Conservation (phyloP, 768 basidiomycete species). For the Leccinum boreale region DNA sequence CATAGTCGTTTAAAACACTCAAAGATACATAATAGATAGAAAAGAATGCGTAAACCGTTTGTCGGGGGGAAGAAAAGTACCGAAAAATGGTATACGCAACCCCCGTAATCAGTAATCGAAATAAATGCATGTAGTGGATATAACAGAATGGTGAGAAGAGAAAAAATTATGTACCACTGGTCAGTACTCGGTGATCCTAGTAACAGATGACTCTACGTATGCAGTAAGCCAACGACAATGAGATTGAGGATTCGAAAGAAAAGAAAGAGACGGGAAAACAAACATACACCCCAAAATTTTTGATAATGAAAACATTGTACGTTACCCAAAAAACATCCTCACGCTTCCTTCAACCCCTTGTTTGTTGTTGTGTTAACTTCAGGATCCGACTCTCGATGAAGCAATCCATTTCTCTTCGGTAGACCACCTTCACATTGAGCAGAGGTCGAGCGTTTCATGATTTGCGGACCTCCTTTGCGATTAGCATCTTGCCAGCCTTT, state of each 20-base stretch:
- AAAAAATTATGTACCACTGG: conserved; percentile 1
- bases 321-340: conserved; percentile 6
- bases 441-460: conserved; percentile 30
- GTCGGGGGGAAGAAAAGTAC: neutral
- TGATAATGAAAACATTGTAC: conserved; percentile 10
- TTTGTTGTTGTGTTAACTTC: conserved; percentile 21
- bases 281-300: conserved; percentile 2
- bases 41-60: conserved; percentile 1
- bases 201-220: conserved; percentile 12
- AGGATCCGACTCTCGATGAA: conserved; percentile 31
- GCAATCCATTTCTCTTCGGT: conserved; percentile 26
- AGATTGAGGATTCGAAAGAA: conserved; percentile 1
- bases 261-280: neutral
- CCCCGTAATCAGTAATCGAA: conserved; percentile 5
- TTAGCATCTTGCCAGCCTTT: conserved; percentile 13
- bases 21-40: conserved; percentile 16
- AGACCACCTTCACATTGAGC: conserved; percentile 26
- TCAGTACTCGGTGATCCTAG: conserved; percentile 1
- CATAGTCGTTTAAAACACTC: conserved; percentile 6
- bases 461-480: conserved; percentile 15
- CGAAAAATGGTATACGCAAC: conserved; percentile 21
- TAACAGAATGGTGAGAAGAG: conserved; percentile 9
- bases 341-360: conserved; percentile 27
- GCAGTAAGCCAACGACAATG: conserved; percentile 7
- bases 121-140: conserved; percentile 24